Evolutionary conservation across 805 yeast species (phyloP).

Genomic region (Cyberlindnera galapagoensis): DNA sequence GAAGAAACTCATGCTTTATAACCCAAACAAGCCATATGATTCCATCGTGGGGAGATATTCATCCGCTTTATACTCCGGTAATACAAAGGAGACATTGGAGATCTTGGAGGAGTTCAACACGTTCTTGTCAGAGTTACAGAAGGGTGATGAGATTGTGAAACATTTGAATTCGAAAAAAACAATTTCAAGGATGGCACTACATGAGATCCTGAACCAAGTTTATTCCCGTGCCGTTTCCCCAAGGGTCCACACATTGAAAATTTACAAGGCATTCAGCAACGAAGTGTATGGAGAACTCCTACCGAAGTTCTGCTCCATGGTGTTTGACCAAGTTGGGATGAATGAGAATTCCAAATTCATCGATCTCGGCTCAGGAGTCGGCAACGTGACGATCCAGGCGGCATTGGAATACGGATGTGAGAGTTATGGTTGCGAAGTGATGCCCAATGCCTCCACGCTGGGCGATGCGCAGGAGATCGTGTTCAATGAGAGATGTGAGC

Average conservation of each 20-base stretch:
- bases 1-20: constrained; percentile 26
- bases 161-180: constrained; percentile 26
- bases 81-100: constrained; percentile 25
- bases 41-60: constrained; percentile 36
- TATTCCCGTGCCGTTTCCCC: constrained; percentile 80
- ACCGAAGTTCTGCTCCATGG: constrained; percentile 67
- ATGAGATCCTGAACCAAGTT: constrained; percentile 64
- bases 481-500: constrained; percentile 47
- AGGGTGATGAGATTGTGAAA: constrained; percentile 24
- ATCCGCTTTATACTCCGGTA: constrained; percentile 25
- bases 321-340: constrained; percentile 54
- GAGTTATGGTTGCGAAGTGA: constrained; percentile 87
- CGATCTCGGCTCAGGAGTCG: constrained; percentile 93
- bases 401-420: constrained; percentile 79
- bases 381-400: constrained; percentile 85
- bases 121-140: constrained; percentile 31
- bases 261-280: constrained; percentile 82
- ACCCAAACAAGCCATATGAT: constrained; percentile 27
- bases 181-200: constrained; percentile 41
- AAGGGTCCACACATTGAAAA: constrained; percentile 50
- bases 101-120: constrained; percentile 39
- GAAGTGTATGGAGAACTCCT: constrained; percentile 87
- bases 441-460: constrained; percentile 71
- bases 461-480: constrained; percentile 56
- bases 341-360: constrained; percentile 54